Percentiles rank a stretch among this genome's conserved stretches.
These are phyloP conservation scores for Lagenaria siceraria DNA, from an alignment of 306 rosid genomes.

Conservation along the genomic window DNA sequence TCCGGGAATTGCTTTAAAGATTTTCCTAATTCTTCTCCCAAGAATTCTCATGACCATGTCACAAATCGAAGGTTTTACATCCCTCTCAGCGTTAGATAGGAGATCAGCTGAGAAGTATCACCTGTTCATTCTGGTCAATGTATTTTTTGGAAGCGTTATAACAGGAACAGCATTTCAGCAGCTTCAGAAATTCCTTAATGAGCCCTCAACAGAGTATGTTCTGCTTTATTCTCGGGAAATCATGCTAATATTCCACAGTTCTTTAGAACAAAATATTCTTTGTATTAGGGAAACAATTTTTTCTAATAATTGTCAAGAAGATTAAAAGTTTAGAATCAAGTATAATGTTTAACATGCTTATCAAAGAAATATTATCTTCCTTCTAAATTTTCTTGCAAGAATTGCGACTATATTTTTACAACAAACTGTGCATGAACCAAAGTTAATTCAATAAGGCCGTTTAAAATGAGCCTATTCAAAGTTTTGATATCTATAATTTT, in stretches of 20 bases:
- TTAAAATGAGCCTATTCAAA: neutral
- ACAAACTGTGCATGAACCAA: neutral
- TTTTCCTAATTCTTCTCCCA: conserved; percentile 70
- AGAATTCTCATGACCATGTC: conserved; percentile 69
- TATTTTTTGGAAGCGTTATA: conserved; percentile 77
- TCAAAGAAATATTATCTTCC: neutral
- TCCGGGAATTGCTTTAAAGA: conserved; percentile 78
- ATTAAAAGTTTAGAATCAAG: neutral
- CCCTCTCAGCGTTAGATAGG: conserved; percentile 63
- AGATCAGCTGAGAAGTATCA: conserved; percentile 76
- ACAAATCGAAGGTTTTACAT: conserved; percentile 56
- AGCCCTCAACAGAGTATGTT: conserved; percentile 60
- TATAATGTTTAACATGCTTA: neutral
- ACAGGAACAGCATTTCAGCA: conserved; percentile 91
- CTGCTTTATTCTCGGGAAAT: neutral
- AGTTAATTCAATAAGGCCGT: neutral
- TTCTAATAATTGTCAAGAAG: neutral
- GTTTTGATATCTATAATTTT: neutral
- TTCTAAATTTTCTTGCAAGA: neutral
- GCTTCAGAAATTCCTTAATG: conserved; percentile 35
- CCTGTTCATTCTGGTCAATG: conserved; percentile 63
- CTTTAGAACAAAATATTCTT: neutral
- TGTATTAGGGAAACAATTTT: neutral
- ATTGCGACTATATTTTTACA: neutral
- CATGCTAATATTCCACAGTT: neutral